Evolutionary conservation across 345 rosid genomes (phyloP), one percentile per base, ranked within the genome.

Genomic region (Eucalyptus cladocalyx): DNA sequence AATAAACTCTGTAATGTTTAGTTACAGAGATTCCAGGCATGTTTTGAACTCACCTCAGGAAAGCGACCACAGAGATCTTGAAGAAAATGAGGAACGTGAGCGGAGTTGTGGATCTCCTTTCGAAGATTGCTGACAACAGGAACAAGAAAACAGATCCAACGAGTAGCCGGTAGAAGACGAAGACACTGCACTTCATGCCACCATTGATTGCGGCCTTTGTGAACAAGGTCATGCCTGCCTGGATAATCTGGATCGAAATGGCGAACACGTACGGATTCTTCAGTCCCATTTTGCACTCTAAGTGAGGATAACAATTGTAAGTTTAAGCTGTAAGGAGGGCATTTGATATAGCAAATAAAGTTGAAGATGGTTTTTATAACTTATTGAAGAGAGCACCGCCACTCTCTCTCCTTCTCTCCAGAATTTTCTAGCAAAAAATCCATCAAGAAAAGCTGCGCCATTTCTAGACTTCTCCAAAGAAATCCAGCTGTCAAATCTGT

Each of bases 171-270:
- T 89, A 89, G 86, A 91, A 91, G 67, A 91, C 51, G 18, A 91
- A 91, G 54, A 89, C 87, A 72, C 30, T 89, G 16, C n/a, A 53
- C 58, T 76, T 89, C 91, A 89, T 89, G 11, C 92, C 92, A 43
- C 30, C 47, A 24, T 89, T 81, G 87, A 87, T 87, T 5, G 90
- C 92, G 18, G 91, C 91, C 89, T 91, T 91, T 53, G 89, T 87
- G 47, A 91, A 88, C 48, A 90, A 54, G 43, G 89, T 88, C 91
- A 91, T 88, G 23, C 92, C 90, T 14, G 91, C 76, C 45, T 21
- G 67, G 11, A 87, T 30, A 45, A 87, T 86, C 50, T 91, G 91
- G 43, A 88, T 48, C 32, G 86, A 37, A n/a, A 89, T 37, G 8
- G 81, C 89, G 7, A 90, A 72, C 28, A 89, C 14, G 23, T 76